A percentile compares a stretch with the other conserved stretches of the same genome.
phyloP scores from a whole-genome alignment of 2,329 filamentous ascomycete genomes.

The Coniochaeta sp. region DNA sequence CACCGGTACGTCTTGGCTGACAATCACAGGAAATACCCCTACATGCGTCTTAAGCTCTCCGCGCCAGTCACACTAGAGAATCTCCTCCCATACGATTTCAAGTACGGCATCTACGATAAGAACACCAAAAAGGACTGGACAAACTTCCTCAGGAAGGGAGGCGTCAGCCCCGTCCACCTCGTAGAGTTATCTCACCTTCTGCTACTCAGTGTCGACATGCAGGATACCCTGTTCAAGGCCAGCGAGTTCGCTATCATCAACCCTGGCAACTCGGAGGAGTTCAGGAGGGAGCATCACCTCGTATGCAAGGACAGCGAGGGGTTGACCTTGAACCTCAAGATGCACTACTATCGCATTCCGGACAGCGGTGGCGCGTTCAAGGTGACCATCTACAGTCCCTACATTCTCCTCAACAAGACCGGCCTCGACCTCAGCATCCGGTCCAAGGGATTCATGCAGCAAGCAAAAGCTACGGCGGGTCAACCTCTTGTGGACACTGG shows the following conservation, averaged over 20 bases:
- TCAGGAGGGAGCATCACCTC: conserved; percentile 72
- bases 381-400: conserved; percentile 90
- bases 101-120: conserved; percentile 98
- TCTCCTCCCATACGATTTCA: conserved; percentile 93
- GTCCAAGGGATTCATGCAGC: conserved; percentile 81
- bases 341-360: conserved; percentile 87
- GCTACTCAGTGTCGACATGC: conserved; percentile 89
- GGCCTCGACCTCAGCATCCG: conserved; percentile 82
- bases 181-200: conserved; percentile 92
- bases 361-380: conserved; percentile 94
- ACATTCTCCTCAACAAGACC: conserved; percentile 92
- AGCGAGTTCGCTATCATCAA: conserved; percentile 99
- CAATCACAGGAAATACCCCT: conserved; percentile 66
- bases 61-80: conserved; percentile 94
- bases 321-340: conserved; percentile 68
- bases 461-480: conserved; percentile 75
- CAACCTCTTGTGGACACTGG: conserved; percentile 51
- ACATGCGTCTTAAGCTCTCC: conserved; percentile 87
- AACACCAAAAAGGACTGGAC: conserved; percentile 99
- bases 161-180: conserved; percentile 93
- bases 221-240: conserved; percentile 88
- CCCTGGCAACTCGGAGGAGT: conserved; percentile 78
- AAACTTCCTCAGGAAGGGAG: conserved; percentile 93
- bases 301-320: conserved; percentile 80
- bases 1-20: conserved; percentile 21